A percentile compares a stretch with the other conserved stretches of the same genome.
These are phyloP conservation scores for Meyerozyma guilliermondii DNA, from an alignment of 1,139 yeast species.

Conservation along the genomic window DNA sequence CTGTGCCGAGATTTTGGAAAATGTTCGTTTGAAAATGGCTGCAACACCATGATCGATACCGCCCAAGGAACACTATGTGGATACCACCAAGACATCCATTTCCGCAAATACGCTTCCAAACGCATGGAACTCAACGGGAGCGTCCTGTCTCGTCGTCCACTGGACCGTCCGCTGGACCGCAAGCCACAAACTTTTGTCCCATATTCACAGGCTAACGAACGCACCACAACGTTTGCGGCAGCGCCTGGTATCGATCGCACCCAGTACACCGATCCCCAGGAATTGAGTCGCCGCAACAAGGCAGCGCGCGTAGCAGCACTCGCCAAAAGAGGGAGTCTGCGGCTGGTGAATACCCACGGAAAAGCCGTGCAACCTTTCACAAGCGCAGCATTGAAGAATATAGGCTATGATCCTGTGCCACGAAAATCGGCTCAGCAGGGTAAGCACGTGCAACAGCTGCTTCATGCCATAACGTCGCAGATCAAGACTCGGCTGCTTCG, in stretches of 20 bases:
- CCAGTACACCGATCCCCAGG: neutral
- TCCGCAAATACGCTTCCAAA: conserved; percentile 48
- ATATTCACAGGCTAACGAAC: conserved; percentile 1
- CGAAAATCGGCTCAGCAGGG: neutral
- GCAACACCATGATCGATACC: conserved; percentile 57
- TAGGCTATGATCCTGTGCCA: conserved; percentile 1
- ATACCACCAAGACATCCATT: conserved; percentile 60
- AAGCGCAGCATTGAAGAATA: neutral
- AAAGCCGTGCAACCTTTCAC: conserved; percentile 1
- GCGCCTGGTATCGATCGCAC: neutral
- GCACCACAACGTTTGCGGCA: neutral
- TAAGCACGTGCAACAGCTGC: neutral
- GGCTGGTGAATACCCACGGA: neutral
- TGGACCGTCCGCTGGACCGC: neutral
- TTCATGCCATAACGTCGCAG: neutral
- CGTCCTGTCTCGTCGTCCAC: conserved; percentile 13
- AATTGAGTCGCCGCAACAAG: neutral
- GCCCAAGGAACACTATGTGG: conserved; percentile 56
- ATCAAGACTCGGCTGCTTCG: neutral
- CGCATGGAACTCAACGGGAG: conserved; percentile 75
- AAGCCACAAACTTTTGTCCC: neutral
- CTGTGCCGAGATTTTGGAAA: conserved; percentile 62
- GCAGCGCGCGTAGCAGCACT: neutral
- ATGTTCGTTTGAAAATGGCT: conserved; percentile 53
- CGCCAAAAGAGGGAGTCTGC: neutral